phyloP scores from a whole-genome alignment of 2,329 filamentous ascomycete species.

The Arthrocladium fulminans region DNA sequence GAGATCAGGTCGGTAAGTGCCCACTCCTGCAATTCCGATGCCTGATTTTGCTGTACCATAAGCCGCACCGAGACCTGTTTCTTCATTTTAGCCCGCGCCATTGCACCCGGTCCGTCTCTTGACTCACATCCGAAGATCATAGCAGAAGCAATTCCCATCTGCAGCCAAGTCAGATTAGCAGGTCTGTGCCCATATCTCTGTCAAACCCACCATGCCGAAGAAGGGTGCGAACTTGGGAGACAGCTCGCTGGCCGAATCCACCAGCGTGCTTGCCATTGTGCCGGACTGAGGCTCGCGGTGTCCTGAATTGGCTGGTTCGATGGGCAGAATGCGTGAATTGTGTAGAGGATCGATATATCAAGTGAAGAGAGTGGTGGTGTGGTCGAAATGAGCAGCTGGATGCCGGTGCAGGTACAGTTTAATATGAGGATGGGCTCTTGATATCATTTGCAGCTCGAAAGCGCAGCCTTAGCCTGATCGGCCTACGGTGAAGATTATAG shows the following conservation, averaged over 20 bases:
- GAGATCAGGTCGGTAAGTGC: slow-evolving; percentile 56
- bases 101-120: background rate
- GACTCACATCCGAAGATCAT: slow-evolving; percentile 46
- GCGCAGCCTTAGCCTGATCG: background rate
- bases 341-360: too few species aligned
- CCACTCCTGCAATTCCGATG: slow-evolving; percentile 59
- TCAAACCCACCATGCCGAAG: slow-evolving; percentile 54
- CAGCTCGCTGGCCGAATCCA: slow-evolving; percentile 38
- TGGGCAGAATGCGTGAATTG: too few species aligned
- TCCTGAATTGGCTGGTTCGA: background rate
- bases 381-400: background rate
- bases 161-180: slow-evolving; percentile 22
- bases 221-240: slow-evolving; percentile 59
- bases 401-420: background rate
- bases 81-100: slow-evolving; percentile 19
- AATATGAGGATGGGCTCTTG: background rate
- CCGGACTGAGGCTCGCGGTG: background rate
- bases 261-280: slow-evolving; percentile 28
- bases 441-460: background rate
- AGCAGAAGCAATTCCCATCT: slow-evolving; percentile 43
- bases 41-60: slow-evolving; percentile 61
- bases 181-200: slow-evolving; percentile 3
- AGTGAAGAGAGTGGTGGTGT: too few species aligned
- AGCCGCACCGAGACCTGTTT: slow-evolving; percentile 53
- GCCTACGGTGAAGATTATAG: background rate